Evolutionary conservation across 2,329 filamentous ascomycete species (phyloP), one percentile per base, ranked within the genome.

Genomic region (Cytospora leucostoma): DNA sequence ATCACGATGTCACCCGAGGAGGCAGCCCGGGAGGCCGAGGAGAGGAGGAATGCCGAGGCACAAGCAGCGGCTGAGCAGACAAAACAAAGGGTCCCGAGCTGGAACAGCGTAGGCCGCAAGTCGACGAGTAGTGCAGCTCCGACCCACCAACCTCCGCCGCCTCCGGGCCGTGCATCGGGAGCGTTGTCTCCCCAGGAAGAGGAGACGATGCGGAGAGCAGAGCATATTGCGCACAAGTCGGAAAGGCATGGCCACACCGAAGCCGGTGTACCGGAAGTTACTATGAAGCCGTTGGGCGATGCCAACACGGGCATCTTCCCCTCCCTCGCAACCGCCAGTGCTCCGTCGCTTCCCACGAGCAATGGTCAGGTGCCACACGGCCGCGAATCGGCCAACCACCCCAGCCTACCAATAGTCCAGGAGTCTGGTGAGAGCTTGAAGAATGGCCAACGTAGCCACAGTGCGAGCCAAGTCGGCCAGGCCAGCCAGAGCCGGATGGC

Each of bases 1-100:
- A 89, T 96, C 68, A 97, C 95, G 21, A 96, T 93, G 86, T 95
- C 93, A 1, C 84, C 85, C 15, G 94, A 98, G 77, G 91, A 95
- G 73, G 92, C 89, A 15, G 85, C 87, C 51, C 83, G 89, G n/a
- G 88, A 93, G 70, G 74, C 78, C 2, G 75, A 76, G 54, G 79
- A 81, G 50, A 83, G 85, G 68, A 87, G 88, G 68, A 84, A 84
- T 62, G 82, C 81, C 7, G 71, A 72, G 17, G 73, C 74, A 52
- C 70, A 62, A 79, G 85, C 67, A 52, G 72, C 75, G 40, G 68
- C 73, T 52, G 74, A 71, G 27, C 68, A 66, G 53, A 65, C 65
- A 55, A 69, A 72, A 38, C 73, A 78, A 55, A 71, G 76, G 8
- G 70, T 74, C 32, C 72, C 74, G 10, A 76, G 73, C 68, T 79